Evolutionary conservation across 257 asterid species (phyloP).

Genomic region (Gentiana straminea): DNA sequence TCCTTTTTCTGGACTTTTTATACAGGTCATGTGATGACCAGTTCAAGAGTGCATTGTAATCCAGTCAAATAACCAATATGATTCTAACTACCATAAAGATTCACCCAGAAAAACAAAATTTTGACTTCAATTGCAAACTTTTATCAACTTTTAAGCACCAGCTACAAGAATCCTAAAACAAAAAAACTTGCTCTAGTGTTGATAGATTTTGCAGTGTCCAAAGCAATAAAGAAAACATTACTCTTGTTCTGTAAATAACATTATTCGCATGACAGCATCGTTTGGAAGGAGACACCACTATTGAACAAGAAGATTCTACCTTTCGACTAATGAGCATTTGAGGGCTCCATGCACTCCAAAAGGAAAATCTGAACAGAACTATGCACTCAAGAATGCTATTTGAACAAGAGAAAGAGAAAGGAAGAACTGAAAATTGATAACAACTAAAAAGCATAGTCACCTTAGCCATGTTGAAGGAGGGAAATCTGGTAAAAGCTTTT

Average conservation of each 20-base stretch:
- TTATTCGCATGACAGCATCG: conserved; percentile 1
- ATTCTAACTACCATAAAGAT: no score
- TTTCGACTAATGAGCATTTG: conserved; percentile 38
- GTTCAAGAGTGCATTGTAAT: no score
- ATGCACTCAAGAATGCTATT: conserved; percentile 40
- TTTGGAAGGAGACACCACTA: background rate
- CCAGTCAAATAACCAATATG: no score
- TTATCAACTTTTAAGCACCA: background rate
- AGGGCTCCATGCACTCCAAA: conserved; percentile 57
- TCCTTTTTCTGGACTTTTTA: no score
- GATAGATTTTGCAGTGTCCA: background rate
- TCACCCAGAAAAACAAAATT: no score
- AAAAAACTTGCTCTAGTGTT: background rate
- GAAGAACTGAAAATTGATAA: conserved; percentile 6
- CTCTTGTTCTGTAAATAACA: background rate
- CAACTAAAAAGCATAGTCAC: conserved; percentile 26
- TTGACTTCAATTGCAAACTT: no score
- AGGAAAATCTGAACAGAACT: conserved; percentile 43
- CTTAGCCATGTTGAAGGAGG: conserved; percentile 82
- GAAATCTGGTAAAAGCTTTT: conserved; percentile 81
- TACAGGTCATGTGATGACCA: no score
- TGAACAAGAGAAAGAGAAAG: background rate
- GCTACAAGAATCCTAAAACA: background rate
- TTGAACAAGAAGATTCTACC: conserved; percentile 50
- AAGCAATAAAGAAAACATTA: background rate